Conservation (phyloP, 2,329 filamentous ascomycete species). For the Calonectria fujianensis region DNA sequence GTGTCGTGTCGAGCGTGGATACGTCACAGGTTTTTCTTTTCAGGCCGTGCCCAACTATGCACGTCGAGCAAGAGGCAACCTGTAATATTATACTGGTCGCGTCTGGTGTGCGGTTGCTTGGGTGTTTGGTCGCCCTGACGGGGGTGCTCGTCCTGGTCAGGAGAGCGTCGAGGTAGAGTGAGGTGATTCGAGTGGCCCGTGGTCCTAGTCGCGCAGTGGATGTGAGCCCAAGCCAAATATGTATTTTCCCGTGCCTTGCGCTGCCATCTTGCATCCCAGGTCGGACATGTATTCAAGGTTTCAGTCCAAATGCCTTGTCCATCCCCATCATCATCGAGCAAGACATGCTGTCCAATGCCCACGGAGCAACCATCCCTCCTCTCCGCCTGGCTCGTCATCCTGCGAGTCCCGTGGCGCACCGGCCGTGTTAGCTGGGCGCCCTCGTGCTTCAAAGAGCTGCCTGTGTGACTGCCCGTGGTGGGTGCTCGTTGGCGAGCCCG, state of each 20-base stretch:
- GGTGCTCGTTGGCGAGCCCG: conserved; percentile 20
- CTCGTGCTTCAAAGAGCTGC: conserved; percentile 29
- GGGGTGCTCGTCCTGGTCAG: conserved; percentile 53
- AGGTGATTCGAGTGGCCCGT: conserved; percentile 55
- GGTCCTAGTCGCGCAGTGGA: conserved; percentile 49
- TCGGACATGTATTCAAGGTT: conserved; percentile 35
- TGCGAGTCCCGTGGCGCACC: conserved; percentile 37
- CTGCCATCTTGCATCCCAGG: conserved; percentile 1
- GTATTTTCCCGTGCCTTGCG: conserved; percentile 29
- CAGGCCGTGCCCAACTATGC: conserved; percentile 50
- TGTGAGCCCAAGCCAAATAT: conserved; percentile 33
- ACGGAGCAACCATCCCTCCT: conserved; percentile 33
- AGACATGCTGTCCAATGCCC: conserved; percentile 30
- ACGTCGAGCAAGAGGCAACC: conserved; percentile 47
- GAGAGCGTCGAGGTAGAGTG: conserved; percentile 54
- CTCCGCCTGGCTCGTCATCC: conserved; percentile 28
- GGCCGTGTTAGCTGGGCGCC: conserved; percentile 31
- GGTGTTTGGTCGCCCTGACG: conserved; percentile 51
- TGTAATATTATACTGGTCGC: conserved; percentile 49
- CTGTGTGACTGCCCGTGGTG: conserved; percentile 31
- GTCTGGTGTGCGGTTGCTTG: conserved; percentile 48
- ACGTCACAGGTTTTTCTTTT: conserved; percentile 48
- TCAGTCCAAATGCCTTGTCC: conserved; percentile 24
- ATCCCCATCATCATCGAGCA: conserved; percentile 21
- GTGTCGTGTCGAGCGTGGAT: conserved; percentile 46